phyloP scores from a whole-genome alignment of 352 stramenopile genomes.

The Globisporangium acanthophoron region DNA sequence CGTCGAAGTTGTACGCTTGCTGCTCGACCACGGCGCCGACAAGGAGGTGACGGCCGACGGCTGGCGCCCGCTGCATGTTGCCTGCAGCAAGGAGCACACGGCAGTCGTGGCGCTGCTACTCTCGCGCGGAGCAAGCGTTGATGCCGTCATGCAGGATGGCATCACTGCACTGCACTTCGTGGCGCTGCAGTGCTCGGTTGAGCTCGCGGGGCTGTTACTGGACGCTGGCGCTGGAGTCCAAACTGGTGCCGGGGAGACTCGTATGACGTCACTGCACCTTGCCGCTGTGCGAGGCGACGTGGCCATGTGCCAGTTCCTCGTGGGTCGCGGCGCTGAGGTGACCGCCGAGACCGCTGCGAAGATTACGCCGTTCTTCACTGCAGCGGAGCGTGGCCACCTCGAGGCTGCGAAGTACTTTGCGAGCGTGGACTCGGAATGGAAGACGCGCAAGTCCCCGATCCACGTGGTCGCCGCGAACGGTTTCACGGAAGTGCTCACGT shows the following conservation, averaged over 20 bases:
- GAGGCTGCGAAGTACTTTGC: conserved; percentile 5
- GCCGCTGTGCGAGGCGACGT: conserved; percentile 6
- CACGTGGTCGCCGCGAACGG: conserved; percentile 9
- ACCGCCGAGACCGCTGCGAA: background rate
- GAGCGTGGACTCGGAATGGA: conserved; percentile 2
- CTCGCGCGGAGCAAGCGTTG: conserved; percentile 2
- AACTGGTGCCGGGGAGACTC: conserved; percentile 1
- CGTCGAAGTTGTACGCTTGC: background rate
- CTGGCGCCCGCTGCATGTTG: conserved; percentile 7
- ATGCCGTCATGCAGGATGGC: conserved; percentile 4
- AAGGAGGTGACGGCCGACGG: conserved; percentile 7
- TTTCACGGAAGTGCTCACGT: conserved; percentile 1
- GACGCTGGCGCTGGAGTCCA: conserved; percentile 1
- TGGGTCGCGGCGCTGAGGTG: background rate
- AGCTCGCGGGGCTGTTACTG: conserved; percentile 1
- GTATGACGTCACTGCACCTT: conserved; percentile 8
- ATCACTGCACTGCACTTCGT: conserved; percentile 5
- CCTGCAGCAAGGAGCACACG: conserved; percentile 5
- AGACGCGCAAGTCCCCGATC: conserved; percentile 8
- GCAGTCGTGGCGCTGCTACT: conserved; percentile 6
- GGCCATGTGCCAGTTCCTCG: conserved; percentile 8
- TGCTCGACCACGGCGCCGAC: conserved; percentile 8
- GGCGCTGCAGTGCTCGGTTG: conserved; percentile 1
- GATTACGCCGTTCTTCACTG: conserved; percentile 7
- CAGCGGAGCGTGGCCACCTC: conserved; percentile 13